These are phyloP conservation scores for Filobasidium floriforme DNA, from an alignment of 768 basidiomycete genomes.

Conservation along the genomic window DNA sequence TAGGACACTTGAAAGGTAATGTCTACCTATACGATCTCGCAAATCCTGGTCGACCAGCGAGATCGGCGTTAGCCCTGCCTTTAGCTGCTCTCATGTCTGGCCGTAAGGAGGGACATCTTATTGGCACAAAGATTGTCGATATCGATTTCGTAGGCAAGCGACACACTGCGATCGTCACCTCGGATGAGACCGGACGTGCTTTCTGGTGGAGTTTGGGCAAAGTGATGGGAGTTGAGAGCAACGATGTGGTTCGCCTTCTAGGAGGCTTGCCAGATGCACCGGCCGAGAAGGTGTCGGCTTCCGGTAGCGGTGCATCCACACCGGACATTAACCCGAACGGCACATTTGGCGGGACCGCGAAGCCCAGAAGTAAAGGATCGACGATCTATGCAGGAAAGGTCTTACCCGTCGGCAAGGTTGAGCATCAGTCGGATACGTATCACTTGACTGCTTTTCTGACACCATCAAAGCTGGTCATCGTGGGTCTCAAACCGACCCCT, in stretches of 20 bases:
- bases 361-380: conserved; percentile 30
- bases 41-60: conserved; percentile 60
- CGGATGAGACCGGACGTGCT: conserved; percentile 81
- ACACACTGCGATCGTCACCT: conserved; percentile 84
- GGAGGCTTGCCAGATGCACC: conserved; percentile 69
- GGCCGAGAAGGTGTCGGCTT: conserved; percentile 27
- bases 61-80: conserved; percentile 51
- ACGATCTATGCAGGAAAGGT: conserved; percentile 70
- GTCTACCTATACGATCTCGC: conserved; percentile 79
- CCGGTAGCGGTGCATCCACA: background rate
- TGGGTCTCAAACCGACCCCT: conserved; percentile 82
- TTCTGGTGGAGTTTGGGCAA: conserved; percentile 94
- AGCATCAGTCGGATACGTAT: conserved; percentile 70
- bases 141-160: conserved; percentile 76
- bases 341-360: background rate
- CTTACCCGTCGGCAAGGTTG: conserved; percentile 66
- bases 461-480: conserved; percentile 79
- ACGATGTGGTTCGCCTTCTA: conserved; percentile 84
- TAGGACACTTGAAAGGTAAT: conserved; percentile 75
- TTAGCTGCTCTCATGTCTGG: conserved; percentile 51
- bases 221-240: conserved; percentile 87
- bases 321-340: background rate
- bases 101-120: conserved; percentile 72
- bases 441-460: conserved; percentile 79
- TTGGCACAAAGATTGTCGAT: conserved; percentile 67